Percentiles rank a stretch among this genome's conserved stretches.
These are phyloP conservation scores for Ganoderma resinaceum DNA, from an alignment of 1,284 basidiomycete species.

Conservation along the genomic window DNA sequence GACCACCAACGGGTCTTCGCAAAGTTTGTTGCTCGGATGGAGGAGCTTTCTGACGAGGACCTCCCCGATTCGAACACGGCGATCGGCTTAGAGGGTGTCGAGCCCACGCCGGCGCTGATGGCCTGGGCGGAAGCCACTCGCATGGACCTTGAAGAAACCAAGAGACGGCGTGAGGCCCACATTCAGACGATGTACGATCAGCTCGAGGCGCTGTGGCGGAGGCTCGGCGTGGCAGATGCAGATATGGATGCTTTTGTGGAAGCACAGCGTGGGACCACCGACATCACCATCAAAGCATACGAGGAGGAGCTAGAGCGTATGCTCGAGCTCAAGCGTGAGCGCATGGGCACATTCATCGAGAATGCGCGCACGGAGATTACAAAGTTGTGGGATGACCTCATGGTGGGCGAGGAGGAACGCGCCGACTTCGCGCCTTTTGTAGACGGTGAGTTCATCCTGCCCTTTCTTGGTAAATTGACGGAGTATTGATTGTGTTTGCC, in stretches of 20 bases:
- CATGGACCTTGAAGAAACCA: constrained; percentile 71
- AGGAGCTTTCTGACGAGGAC: constrained; percentile 63
- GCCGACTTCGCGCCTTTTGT: constrained; percentile 82
- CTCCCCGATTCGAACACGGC: constrained; percentile 50
- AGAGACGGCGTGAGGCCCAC: constrained; percentile 71
- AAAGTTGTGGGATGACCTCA: constrained; percentile 86
- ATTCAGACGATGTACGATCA: constrained; percentile 91
- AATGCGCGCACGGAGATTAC: constrained; percentile 86
- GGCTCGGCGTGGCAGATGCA: constrained; percentile 73
- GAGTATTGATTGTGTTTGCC: constrained; percentile 12
- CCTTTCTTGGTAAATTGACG: background rate
- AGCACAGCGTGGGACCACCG: constrained; percentile 78
- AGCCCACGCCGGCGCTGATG: constrained; percentile 71
- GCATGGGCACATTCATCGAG: constrained; percentile 87
- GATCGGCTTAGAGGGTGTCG: constrained; percentile 62
- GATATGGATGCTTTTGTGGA: constrained; percentile 88
- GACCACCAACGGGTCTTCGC: constrained; percentile 68
- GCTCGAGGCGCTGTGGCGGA: constrained; percentile 81
- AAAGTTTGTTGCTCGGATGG: constrained; percentile 64
- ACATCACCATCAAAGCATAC: constrained; percentile 79
- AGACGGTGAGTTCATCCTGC: constrained; percentile 64
- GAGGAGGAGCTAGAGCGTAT: constrained; percentile 92
- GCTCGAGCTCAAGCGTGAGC: constrained; percentile 86
- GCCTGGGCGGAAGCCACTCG: constrained; percentile 66
- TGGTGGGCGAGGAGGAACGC: constrained; percentile 85